Evolutionary conservation across 192 early-diverging fungal species (phyloP).

Genomic region (Radiomyces spectabilis): DNA sequence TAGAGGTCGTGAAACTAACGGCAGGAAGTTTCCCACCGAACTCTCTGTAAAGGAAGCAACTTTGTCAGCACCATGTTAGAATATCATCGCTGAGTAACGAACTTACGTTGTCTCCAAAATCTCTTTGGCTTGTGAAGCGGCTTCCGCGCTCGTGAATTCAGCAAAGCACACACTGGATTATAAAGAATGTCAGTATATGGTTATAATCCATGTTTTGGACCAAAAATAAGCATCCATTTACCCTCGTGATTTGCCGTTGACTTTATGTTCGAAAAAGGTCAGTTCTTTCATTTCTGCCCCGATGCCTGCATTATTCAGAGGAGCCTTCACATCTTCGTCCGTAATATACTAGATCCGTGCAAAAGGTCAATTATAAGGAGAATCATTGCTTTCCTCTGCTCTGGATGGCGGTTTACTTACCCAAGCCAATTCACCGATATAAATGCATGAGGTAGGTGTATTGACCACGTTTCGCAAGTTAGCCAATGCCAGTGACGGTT

Average conservation of each 20-base stretch:
- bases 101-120: conserved; percentile 38
- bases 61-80: not conserved
- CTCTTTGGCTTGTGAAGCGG: conserved; percentile 28
- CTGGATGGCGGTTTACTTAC: conserved; percentile 5
- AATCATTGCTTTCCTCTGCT: no score
- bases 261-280: conserved; percentile 55
- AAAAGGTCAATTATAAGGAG: not conserved
- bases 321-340: conserved; percentile 41
- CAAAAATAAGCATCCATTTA: no score
- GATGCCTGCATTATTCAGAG: conserved; percentile 40
- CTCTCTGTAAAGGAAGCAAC: conserved; percentile 9
- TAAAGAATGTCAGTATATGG: not conserved
- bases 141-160: conserved; percentile 38
- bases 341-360: conserved; percentile 47
- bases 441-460: conserved; percentile 30
- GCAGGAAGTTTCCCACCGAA: conserved; percentile 20
- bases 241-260: conserved; percentile 60
- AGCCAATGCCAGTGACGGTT: conserved; percentile 10
- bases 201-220: no score
- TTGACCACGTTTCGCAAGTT: conserved; percentile 14
- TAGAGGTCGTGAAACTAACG: conserved; percentile 26
- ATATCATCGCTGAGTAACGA: not conserved
- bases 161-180: conserved; percentile 39
- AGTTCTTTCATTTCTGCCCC: conserved; percentile 39
- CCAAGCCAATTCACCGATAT: conserved; percentile 39